phyloP scores from a whole-genome alignment of 345 rosid species.

The Syzygium grande region DNA sequence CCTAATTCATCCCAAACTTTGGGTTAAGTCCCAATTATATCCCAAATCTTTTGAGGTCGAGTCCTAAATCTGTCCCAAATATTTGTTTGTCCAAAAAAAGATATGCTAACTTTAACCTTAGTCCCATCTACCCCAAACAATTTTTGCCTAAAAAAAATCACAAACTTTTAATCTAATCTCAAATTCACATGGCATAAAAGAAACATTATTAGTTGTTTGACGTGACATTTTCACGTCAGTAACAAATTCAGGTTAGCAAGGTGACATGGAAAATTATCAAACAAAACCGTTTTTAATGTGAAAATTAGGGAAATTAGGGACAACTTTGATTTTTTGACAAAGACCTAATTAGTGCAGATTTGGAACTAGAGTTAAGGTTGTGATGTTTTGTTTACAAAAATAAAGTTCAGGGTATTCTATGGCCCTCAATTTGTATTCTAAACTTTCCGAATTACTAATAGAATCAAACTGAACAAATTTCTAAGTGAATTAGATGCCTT shows the following conservation, averaged over 20 bases:
- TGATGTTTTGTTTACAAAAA: neutral
- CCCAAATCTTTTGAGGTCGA: neutral
- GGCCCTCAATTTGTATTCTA: neutral
- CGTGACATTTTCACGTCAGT: neutral
- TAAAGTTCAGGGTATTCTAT: neutral
- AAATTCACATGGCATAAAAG: neutral
- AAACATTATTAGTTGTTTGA: neutral
- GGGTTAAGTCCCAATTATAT: too few species aligned
- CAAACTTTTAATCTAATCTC: neutral
- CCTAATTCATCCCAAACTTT: neutral
- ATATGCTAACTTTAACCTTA: neutral
- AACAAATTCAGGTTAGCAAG: neutral
- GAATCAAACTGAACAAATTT: neutral
- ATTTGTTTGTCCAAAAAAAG: too few species aligned
- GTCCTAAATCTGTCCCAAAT: neutral
- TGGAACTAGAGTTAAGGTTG: neutral
- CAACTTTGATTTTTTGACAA: rapidly evolving
- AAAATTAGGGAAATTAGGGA: neutral
- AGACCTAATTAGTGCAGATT: neutral
- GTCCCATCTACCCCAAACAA: too few species aligned
- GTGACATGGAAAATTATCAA: neutral
- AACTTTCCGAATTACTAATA: neutral
- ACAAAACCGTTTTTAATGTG: neutral
- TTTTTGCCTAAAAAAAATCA: neutral
- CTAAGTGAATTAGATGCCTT: neutral